phyloP scores from a whole-genome alignment of 2,329 filamentous ascomycete genomes.

The Catunica adiposa region DNA sequence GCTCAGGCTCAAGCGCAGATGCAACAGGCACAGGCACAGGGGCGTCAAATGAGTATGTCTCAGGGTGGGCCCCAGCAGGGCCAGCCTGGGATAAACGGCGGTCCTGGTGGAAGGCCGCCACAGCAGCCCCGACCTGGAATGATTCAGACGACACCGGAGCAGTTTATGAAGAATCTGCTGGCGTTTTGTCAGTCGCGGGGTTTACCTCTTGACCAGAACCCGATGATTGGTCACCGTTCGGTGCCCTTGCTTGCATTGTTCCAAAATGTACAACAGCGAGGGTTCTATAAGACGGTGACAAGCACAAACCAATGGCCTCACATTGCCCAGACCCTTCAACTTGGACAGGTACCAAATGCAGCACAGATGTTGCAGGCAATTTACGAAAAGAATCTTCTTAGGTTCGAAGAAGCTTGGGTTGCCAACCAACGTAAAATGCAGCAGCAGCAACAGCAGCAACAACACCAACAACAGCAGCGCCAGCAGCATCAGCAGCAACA shows the following conservation, averaged over 20 bases:
- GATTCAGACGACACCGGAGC: constrained; percentile 37
- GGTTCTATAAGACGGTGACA: constrained; percentile 60
- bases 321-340: constrained; percentile 48
- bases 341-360: constrained; percentile 50
- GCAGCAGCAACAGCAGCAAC: background rate
- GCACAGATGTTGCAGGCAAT: constrained; percentile 52
- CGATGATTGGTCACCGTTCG: constrained; percentile 54
- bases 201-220: constrained; percentile 57
- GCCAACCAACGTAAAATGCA: constrained; percentile 36
- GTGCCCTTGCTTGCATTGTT: constrained; percentile 67
- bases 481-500: background rate
- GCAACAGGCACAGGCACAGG: constrained; percentile 18
- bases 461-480: background rate
- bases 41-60: constrained; percentile 15
- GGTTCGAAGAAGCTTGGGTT: constrained; percentile 58
- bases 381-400: constrained; percentile 58
- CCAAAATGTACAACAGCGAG: constrained; percentile 53
- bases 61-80: constrained; percentile 2
- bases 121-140: constrained; percentile 29
- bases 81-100: constrained; percentile 8
- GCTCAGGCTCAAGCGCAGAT: constrained; percentile 8
- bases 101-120: background rate
- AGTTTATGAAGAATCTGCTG: constrained; percentile 59
- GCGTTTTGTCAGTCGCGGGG: constrained; percentile 62
- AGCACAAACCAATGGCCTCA: constrained; percentile 56